A percentile compares a stretch with the other conserved stretches of the same genome.
These are phyloP conservation scores for Fusarium sp. DNA, from an alignment of 2,329 filamentous ascomycete genomes.

Conservation along the genomic window DNA sequence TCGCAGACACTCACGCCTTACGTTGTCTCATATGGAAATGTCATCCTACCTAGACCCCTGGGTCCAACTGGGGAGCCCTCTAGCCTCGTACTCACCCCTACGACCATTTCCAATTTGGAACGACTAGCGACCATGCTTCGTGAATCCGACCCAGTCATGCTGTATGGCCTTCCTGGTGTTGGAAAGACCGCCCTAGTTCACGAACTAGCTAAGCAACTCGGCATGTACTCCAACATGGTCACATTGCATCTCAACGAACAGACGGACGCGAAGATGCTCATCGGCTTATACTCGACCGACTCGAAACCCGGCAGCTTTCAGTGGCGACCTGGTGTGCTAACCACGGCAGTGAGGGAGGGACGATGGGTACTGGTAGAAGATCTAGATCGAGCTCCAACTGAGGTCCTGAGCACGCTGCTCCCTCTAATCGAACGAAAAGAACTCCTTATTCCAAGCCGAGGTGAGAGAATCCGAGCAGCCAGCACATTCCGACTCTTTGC, in stretches of 20 bases:
- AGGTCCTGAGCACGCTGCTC: constrained; percentile 92
- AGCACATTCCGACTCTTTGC: constrained; percentile 92
- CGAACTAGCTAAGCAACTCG: constrained; percentile 84
- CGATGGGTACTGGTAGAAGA: constrained; percentile 98
- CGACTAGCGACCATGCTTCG: constrained; percentile 78
- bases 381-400: constrained; percentile 92
- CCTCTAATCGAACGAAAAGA: constrained; percentile 95
- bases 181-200: constrained; percentile 92
- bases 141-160: constrained; percentile 78
- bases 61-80: constrained; percentile 64
- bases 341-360: constrained; percentile 93
- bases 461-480: constrained; percentile 86
- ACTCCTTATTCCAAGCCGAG: constrained; percentile 88
- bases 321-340: constrained; percentile 94
- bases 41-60: constrained; percentile 76
- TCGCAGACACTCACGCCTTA: constrained; percentile 69
- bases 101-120: constrained; percentile 80
- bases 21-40: constrained; percentile 75
- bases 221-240: constrained; percentile 86
- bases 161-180: constrained; percentile 86
- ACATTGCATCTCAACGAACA: constrained; percentile 98
- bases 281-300: constrained; percentile 94
- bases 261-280: constrained; percentile 95
- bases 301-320: constrained; percentile 89
- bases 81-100: constrained; percentile 77